A percentile compares a stretch with the other conserved stretches of the same genome.
These are phyloP conservation scores for Gracilaria gracilis DNA, from an alignment of 23 red algal species.

Conservation along the genomic window DNA sequence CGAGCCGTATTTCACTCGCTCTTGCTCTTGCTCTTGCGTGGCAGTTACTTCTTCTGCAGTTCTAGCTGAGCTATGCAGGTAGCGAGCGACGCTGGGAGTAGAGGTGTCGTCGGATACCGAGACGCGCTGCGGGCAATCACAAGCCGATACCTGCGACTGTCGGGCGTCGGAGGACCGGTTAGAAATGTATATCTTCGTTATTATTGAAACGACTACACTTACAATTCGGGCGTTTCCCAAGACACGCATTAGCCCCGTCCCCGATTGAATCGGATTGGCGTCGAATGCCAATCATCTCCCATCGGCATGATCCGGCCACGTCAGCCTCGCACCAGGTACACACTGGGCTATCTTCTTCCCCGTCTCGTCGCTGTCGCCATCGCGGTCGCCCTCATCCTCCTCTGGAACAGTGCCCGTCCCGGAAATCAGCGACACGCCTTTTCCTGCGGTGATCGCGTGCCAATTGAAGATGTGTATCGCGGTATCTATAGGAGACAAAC, in stretches of 20 bases:
- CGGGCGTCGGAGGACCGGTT: too few species aligned
- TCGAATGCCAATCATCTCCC: not conserved
- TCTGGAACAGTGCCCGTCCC: not conserved
- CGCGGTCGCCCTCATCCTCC: not conserved
- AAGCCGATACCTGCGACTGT: too few species aligned
- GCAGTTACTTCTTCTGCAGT: conserved; percentile 47
- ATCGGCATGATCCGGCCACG: not conserved
- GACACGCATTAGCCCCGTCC: too few species aligned
- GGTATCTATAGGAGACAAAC: not conserved
- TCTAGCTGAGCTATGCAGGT: not conserved
- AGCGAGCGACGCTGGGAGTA: too few species aligned
- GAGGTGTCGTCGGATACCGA: too few species aligned
- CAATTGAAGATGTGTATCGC: conserved; percentile 5
- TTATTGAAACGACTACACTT: too few species aligned
- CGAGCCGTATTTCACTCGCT: conserved; percentile 54
- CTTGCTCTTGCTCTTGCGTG: conserved; percentile 52
- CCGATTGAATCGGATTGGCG: too few species aligned
- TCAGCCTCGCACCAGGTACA: not conserved
- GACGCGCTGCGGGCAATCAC: too few species aligned
- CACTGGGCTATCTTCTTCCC: not conserved
- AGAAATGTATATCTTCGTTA: too few species aligned
- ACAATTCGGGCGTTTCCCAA: too few species aligned
- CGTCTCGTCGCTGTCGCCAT: not conserved
- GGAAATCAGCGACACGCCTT: not conserved
- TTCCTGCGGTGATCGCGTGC: conserved; percentile 17